A percentile compares a stretch with the other conserved stretches of the same genome.
phyloP scores from a whole-genome alignment of 2,329 filamentous ascomycete genomes.

The Grosmannia serpens region DNA sequence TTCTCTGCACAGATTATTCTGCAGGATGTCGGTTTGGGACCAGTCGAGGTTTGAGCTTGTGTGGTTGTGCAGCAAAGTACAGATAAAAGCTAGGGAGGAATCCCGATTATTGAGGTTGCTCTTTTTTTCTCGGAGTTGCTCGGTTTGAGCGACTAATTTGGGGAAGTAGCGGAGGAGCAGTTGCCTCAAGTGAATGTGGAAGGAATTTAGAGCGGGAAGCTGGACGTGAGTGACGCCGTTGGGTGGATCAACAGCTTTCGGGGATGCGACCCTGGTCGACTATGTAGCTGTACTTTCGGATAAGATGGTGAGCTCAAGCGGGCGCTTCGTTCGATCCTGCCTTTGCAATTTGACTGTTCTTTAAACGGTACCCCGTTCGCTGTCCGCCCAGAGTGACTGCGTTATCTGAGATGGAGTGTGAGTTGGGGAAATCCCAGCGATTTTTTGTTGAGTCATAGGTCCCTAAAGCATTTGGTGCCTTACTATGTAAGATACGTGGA shows the following conservation, averaged over 20 bases:
- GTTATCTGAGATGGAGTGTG: neutral
- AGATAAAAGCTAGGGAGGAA: neutral
- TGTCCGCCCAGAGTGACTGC: neutral
- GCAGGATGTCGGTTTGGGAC: neutral
- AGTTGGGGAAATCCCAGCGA: conserved; percentile 18
- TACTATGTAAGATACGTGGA: too few species aligned
- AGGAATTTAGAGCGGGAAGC: neutral
- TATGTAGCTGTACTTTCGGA: conserved; percentile 1
- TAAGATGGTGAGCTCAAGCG: neutral
- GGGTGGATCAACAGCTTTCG: neutral
- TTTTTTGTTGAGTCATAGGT: conserved; percentile 14
- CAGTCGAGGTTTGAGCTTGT: neutral
- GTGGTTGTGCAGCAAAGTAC: neutral
- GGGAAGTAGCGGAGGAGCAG: neutral
- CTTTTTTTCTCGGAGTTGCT: neutral
- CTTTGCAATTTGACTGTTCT: neutral
- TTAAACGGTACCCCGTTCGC: neutral
- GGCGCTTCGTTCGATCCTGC: neutral
- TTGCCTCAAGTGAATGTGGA: neutral
- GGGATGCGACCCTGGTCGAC: neutral
- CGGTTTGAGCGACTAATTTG: neutral
- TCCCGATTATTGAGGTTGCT: neutral
- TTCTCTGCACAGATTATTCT: neutral
- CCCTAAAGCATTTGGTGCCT: neutral
- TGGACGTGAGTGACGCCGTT: neutral